A percentile compares a stretch with the other conserved stretches of the same genome.
Evolutionary conservation across 495 filamentous ascomycete genomes (phyloP).

Genomic region (Tuber calosporum): DNA sequence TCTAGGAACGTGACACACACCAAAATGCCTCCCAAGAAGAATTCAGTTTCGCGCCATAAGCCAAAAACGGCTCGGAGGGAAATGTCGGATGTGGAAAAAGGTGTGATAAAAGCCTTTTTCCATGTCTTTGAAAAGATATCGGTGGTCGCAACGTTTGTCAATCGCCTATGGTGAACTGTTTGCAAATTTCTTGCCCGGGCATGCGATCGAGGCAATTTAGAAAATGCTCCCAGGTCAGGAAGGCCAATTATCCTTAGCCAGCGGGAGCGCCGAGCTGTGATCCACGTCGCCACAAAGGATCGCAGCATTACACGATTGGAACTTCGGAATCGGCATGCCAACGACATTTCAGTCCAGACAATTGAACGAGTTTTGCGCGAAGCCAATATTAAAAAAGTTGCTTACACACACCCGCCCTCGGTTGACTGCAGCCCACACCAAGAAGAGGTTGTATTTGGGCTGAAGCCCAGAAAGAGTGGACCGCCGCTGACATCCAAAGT

Average conservation of each 20-base stretch:
- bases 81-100: too few relatives aligned
- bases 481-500: neutral
- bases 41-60: too few relatives aligned
- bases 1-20: too few relatives aligned
- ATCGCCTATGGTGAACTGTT: too few relatives aligned
- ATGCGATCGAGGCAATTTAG: too few relatives aligned
- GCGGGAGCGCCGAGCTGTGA: neutral
- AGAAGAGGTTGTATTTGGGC: neutral
- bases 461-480: neutral
- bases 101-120: too few relatives aligned
- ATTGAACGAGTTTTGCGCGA: neutral
- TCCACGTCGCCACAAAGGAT: neutral
- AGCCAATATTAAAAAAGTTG: slow-evolving; percentile 10
- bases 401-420: neutral
- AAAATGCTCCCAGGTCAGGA: neutral
- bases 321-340: neutral
- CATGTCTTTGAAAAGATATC: too few relatives aligned
- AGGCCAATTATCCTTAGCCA: slow-evolving; percentile 9
- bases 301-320: neutral
- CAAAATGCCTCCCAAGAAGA: too few relatives aligned
- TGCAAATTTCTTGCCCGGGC: too few relatives aligned
- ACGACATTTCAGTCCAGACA: neutral
- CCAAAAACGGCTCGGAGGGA: too few relatives aligned
- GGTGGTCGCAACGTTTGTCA: too few relatives aligned
- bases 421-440: neutral